Conservation (phyloP, 495 filamentous ascomycete genomes). For the Peziza echinospora region DNA sequence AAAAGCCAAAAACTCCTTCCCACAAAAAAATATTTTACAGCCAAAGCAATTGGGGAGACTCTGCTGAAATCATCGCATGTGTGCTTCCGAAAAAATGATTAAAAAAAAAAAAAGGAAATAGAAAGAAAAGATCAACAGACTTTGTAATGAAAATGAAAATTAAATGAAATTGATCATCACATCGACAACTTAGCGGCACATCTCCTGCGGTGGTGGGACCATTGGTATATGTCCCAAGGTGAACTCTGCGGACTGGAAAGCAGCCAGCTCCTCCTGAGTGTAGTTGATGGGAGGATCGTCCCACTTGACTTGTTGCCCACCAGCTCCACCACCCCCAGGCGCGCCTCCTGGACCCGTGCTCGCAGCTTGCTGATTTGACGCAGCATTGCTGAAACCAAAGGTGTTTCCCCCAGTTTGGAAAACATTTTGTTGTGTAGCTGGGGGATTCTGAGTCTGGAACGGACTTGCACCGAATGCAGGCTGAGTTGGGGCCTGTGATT, state of each 20-base stretch:
- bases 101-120: too few relatives aligned
- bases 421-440: not conserved
- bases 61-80: too few relatives aligned
- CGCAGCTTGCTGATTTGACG: too few relatives aligned
- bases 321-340: constrained; percentile 9
- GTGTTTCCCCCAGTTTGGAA: constrained; percentile 2
- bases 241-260: constrained; percentile 11
- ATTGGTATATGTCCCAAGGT: constrained; percentile 12
- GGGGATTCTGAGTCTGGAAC: not conserved
- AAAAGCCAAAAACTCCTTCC: too few relatives aligned
- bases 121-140: too few relatives aligned
- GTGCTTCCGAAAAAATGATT: too few relatives aligned
- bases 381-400: too few relatives aligned
- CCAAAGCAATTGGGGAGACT: too few relatives aligned
- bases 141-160: too few relatives aligned
- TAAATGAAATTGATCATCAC: too few relatives aligned
- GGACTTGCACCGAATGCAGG: not conserved
- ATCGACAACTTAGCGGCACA: constrained; percentile 15
- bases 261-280: constrained; percentile 8
- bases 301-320: constrained; percentile 12
- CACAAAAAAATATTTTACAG: too few relatives aligned
- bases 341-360: constrained; percentile 1
- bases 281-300: constrained; percentile 18
- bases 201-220: constrained; percentile 16
- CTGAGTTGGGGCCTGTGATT: not conserved